Evolutionary conservation across 345 rosid species (phyloP).

Genomic region (Eucalyptus marginata): DNA sequence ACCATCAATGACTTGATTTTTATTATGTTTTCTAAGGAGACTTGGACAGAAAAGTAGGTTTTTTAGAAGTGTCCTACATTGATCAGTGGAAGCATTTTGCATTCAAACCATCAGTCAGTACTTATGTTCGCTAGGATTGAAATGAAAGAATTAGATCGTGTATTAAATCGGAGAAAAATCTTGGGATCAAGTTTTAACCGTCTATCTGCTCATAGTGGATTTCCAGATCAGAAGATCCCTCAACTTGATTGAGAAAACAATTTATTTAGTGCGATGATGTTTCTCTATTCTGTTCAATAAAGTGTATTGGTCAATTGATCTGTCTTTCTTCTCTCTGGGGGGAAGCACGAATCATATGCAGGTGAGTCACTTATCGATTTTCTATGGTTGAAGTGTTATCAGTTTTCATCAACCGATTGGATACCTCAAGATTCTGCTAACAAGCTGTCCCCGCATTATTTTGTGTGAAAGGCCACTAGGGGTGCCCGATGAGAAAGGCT

Average conservation of each 20-base stretch:
- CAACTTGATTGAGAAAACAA: neutral
- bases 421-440: neutral
- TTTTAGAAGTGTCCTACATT: neutral
- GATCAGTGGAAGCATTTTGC: neutral
- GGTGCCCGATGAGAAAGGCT: slow-evolving; percentile 24
- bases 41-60: neutral
- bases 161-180: neutral
- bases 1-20: neutral
- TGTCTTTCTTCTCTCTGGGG: slow-evolving; percentile 7
- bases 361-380: slow-evolving; percentile 15
- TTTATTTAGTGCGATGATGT: neutral
- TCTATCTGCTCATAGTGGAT: neutral
- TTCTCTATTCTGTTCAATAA: neutral
- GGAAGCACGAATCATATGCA: slow-evolving; percentile 64
- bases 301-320: neutral
- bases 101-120: neutral
- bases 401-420: neutral
- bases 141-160: neutral
- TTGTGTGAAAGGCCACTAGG: slow-evolving; percentile 36
- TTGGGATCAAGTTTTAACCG: neutral
- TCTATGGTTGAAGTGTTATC: neutral
- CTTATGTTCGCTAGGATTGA: neutral
- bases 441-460: neutral
- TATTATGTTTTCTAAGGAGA: neutral
- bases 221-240: neutral